These are phyloP conservation scores for Phytophthora brassicae DNA, from an alignment of 352 stramenopile genomes.

Conservation along the genomic window DNA sequence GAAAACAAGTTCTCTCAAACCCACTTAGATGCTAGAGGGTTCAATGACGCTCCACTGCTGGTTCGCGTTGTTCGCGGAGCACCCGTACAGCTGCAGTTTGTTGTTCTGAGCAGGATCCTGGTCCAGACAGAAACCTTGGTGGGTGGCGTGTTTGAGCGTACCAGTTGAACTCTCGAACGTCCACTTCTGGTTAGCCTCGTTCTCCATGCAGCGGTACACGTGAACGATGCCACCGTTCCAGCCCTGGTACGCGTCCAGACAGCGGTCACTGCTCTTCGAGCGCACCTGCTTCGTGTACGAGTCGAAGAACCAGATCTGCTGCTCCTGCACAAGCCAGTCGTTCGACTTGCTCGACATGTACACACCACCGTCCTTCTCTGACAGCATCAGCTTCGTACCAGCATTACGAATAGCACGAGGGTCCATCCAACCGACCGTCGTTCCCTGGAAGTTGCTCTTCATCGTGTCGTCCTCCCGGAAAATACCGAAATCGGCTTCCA, in stretches of 20 bases:
- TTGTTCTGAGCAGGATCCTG: slow-evolving; percentile 42
- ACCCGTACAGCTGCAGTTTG: slow-evolving; percentile 65
- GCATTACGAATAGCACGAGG: slow-evolving; percentile 34
- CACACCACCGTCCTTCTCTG: slow-evolving; percentile 39
- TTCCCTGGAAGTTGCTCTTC: slow-evolving; percentile 62
- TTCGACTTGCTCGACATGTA: slow-evolving; percentile 43
- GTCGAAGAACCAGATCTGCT: slow-evolving; percentile 75
- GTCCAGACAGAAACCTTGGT: slow-evolving; percentile 65
- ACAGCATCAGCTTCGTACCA: slow-evolving; percentile 35
- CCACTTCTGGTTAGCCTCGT: slow-evolving; percentile 71
- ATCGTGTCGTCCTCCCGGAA: slow-evolving; percentile 50
- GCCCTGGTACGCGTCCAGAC: slow-evolving; percentile 57
- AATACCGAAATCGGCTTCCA: slow-evolving; percentile 72
- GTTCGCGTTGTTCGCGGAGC: slow-evolving; percentile 57
- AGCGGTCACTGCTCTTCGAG: slow-evolving; percentile 70
- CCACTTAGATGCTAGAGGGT: background rate
- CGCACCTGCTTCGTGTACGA: slow-evolving; percentile 47
- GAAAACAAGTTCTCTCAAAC: no score
- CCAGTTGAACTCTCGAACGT: slow-evolving; percentile 49
- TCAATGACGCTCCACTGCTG: slow-evolving; percentile 47
- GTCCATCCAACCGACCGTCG: slow-evolving; percentile 40
- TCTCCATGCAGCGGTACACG: slow-evolving; percentile 54
- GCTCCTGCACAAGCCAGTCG: slow-evolving; percentile 53
- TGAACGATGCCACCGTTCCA: slow-evolving; percentile 58
- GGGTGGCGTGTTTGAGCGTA: slow-evolving; percentile 41